Conservation (phyloP, 176 grass and related monocot genomes). For the Olyra latifolia region DNA sequence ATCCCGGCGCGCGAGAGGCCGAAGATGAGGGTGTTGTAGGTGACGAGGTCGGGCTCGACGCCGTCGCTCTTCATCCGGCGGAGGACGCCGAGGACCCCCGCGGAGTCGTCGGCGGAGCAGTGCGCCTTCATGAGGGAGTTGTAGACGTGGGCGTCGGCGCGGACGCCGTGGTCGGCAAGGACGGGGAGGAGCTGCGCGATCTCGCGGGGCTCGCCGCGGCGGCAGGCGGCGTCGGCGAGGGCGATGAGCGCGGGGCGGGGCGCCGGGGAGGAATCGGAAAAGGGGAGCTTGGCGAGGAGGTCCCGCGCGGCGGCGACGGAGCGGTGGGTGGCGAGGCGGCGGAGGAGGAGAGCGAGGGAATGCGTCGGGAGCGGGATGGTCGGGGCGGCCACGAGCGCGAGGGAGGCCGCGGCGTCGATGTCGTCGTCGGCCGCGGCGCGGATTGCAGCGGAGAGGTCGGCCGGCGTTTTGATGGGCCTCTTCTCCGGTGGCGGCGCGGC, state of each 20-base stretch:
- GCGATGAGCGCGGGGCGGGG: conserved; percentile 62
- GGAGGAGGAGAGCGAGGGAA: conserved; percentile 67
- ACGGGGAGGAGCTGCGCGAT: conserved; percentile 54
- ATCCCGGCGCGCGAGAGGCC: conserved; percentile 75
- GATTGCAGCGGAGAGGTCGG: conserved; percentile 48
- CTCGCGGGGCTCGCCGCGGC: conserved; percentile 58
- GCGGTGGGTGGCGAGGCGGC: conserved; percentile 60
- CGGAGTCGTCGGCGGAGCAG: conserved; percentile 55
- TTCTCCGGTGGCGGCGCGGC: neutral
- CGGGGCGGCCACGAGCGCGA: conserved; percentile 45
- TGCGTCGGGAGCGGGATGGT: conserved; percentile 46
- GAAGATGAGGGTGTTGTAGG: conserved; percentile 84
- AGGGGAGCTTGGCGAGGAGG: conserved; percentile 54
- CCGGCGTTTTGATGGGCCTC: conserved; percentile 29
- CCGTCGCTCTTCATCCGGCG: conserved; percentile 69
- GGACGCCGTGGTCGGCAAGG: conserved; percentile 62
- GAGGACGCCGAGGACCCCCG: conserved; percentile 56
- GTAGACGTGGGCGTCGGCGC: conserved; percentile 75
- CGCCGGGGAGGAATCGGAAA: conserved; percentile 21
- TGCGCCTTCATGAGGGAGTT: conserved; percentile 87
- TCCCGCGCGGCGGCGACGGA: conserved; percentile 56
- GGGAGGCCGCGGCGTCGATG: conserved; percentile 42
- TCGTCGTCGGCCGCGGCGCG: conserved; percentile 29
- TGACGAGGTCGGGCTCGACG: conserved; percentile 83
- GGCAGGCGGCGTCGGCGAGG: conserved; percentile 69